A percentile compares a stretch with the other conserved stretches of the same genome.
Conservation (phyloP, 768 basidiomycete genomes). For the Rubroboletus satanas region DNA sequence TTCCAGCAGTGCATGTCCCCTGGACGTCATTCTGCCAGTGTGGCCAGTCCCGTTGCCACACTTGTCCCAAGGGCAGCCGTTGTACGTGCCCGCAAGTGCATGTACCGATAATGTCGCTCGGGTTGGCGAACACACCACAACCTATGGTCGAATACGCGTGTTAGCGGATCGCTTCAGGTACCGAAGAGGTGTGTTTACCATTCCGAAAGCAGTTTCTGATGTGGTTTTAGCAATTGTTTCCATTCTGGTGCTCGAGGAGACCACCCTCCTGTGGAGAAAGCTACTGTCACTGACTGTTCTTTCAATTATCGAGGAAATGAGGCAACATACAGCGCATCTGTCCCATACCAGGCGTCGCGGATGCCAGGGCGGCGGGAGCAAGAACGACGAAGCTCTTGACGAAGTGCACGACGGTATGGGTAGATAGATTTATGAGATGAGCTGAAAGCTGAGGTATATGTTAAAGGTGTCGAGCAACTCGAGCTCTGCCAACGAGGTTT, state of each 20-base stretch:
- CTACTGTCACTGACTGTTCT: neutral
- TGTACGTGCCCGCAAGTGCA: neutral
- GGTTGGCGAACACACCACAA: neutral
- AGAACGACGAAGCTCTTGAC: neutral
- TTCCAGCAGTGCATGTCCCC: neutral
- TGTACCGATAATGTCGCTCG: neutral
- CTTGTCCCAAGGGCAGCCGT: slow-evolving; percentile 3
- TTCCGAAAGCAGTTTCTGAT: neutral
- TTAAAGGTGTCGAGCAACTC: no score
- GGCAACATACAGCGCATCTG: neutral
- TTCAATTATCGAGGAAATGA: neutral
- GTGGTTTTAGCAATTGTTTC: neutral
- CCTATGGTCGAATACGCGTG: neutral
- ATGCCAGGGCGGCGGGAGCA: neutral
- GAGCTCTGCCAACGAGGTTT: neutral
- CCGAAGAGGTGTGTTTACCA: neutral
- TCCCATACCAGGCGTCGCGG: neutral
- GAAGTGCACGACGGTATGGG: neutral
- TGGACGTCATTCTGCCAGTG: neutral
- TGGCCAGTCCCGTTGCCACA: neutral
- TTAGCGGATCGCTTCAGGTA: neutral
- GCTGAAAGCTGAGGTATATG: neutral
- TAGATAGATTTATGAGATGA: neutral
- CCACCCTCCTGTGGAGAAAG: neutral
- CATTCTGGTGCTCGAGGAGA: neutral